Conservation (phyloP, 2,329 filamentous ascomycete species). For the Daldinia sp. region DNA sequence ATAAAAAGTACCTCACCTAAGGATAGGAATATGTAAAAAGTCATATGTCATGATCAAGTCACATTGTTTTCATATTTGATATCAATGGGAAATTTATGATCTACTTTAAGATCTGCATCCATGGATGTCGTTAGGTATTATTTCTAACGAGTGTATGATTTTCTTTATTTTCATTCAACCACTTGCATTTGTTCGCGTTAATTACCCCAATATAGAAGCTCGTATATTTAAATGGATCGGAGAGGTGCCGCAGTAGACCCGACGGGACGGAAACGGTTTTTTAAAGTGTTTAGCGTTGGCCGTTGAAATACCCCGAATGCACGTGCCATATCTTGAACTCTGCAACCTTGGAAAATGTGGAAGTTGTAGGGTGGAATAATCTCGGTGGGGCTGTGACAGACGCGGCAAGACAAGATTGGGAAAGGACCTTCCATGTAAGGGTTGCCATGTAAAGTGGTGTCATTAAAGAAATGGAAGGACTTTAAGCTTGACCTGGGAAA, state of each 20-base stretch:
- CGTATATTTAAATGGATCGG: not conserved
- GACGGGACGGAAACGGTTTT: conserved; percentile 28
- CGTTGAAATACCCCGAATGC: conserved; percentile 30
- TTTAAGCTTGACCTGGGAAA: conserved; percentile 23
- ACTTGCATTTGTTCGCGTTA: not conserved
- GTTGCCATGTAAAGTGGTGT: conserved; percentile 23
- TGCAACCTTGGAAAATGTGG: conserved; percentile 11
- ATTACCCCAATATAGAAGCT: not conserved
- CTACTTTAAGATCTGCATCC: no score
- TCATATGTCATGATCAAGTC: conserved; percentile 3
- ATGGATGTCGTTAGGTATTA: not conserved
- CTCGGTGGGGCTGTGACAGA: conserved; percentile 31
- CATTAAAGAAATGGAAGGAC: conserved; percentile 30
- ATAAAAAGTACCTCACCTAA: conserved; percentile 1
- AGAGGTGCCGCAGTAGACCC: conserved; percentile 20
- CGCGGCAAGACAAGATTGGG: conserved; percentile 27
- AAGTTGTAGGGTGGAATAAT: conserved; percentile 24
- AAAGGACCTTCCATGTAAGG: conserved; percentile 1
- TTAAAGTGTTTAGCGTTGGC: conserved; percentile 21
- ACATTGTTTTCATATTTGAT: not conserved
- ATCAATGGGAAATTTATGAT: not conserved
- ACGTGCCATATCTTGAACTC: conserved; percentile 22
- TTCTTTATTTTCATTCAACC: not conserved
- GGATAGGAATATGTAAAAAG: conserved; percentile 9
- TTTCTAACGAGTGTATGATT: not conserved